These are phyloP conservation scores for Trichosporon sp. DNA, from an alignment of 1,284 basidiomycete genomes.

Conservation along the genomic window DNA sequence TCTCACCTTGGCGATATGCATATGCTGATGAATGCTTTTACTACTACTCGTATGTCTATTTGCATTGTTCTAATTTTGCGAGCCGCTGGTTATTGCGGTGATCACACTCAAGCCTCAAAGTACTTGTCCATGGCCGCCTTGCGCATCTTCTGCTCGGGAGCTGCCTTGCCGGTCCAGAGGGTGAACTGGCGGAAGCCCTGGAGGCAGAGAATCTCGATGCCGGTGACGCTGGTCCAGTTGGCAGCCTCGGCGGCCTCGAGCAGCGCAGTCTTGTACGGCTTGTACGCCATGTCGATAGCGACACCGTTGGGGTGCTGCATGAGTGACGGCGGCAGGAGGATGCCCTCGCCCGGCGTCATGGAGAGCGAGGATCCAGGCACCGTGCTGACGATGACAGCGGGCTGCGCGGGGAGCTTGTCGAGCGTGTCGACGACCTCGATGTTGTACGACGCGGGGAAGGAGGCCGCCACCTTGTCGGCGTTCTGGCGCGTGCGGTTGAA, in stretches of 20 bases:
- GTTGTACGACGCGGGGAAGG: slow-evolving; percentile 60
- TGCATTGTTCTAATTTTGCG: neutral
- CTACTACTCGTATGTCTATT: neutral
- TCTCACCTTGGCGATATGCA: too few relatives aligned
- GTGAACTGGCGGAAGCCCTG: slow-evolving; percentile 81
- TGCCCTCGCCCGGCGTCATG: slow-evolving; percentile 46
- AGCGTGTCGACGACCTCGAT: slow-evolving; percentile 58
- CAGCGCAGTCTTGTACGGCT: slow-evolving; percentile 57
- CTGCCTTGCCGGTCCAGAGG: slow-evolving; percentile 62
- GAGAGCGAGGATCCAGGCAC: slow-evolving; percentile 71
- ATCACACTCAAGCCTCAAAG: slow-evolving; percentile 13
- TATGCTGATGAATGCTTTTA: neutral
- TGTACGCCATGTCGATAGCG: slow-evolving; percentile 88
- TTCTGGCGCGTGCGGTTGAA: slow-evolving; percentile 75
- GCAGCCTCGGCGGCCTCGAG: slow-evolving; percentile 41
- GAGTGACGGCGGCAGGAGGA: slow-evolving; percentile 56
- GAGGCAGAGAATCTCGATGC: slow-evolving; percentile 76
- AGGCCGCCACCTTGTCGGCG: slow-evolving; percentile 61
- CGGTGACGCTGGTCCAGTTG: slow-evolving; percentile 68
- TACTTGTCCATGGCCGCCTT: slow-evolving; percentile 48
- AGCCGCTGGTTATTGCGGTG: neutral
- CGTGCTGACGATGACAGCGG: slow-evolving; percentile 74
- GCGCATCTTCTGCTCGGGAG: slow-evolving; percentile 48
- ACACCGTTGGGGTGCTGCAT: slow-evolving; percentile 54
- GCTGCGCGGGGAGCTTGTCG: slow-evolving; percentile 55